These are phyloP conservation scores for Prunus kanzakura DNA, from an alignment of 306 rosid genomes.

Conservation along the genomic window DNA sequence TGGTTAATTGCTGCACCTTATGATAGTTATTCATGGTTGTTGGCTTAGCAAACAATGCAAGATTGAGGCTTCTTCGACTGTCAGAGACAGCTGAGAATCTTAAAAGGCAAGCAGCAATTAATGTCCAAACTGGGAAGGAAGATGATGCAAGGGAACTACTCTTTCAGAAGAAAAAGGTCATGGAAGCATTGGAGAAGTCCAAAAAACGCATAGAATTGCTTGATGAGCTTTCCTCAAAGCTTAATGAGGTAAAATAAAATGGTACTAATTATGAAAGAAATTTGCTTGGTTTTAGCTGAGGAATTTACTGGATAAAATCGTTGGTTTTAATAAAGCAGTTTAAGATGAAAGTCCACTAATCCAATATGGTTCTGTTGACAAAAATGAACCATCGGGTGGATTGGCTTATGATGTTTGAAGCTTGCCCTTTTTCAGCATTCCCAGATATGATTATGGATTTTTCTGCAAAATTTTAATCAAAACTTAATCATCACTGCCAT, in stretches of 20 bases:
- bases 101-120: constrained; percentile 69
- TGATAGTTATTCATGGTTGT: constrained; percentile 8
- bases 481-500: background rate
- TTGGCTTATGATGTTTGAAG: background rate
- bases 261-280: background rate
- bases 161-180: constrained; percentile 82
- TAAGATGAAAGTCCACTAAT: background rate
- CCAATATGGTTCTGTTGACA: background rate
- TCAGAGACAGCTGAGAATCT: constrained; percentile 98
- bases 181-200: constrained; percentile 84
- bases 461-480: background rate
- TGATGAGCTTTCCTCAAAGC: constrained; percentile 66
- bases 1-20: background rate
- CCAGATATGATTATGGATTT: background rate
- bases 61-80: constrained; percentile 73
- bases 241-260: constrained; percentile 57
- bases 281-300: background rate
- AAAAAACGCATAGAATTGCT: constrained; percentile 76
- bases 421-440: background rate
- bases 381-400: background rate
- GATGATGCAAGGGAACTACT: constrained; percentile 73
- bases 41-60: constrained; percentile 74
- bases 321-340: background rate
- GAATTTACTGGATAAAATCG: background rate
- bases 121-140: constrained; percentile 68